Evolutionary conservation across 2,329 filamentous ascomycete species (phyloP), one percentile per base, ranked within the genome.

Genomic region (Ascochyta lentis): DNA sequence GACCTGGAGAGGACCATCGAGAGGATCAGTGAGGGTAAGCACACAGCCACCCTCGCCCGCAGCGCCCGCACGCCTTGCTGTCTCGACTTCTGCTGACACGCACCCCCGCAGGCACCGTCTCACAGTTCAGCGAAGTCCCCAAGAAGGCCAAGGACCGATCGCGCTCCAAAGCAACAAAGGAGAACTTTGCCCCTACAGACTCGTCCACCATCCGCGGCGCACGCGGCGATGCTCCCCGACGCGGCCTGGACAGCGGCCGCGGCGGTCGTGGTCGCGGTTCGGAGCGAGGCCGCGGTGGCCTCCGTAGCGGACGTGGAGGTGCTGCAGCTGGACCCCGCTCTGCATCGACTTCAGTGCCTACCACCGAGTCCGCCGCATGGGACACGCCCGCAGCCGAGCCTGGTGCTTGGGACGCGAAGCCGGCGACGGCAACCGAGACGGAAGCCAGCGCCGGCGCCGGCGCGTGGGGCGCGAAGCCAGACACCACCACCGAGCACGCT

Each of bases 121-220:
- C 90, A 63, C 90, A 92, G 80, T 95, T 92, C 86, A 88, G 88
- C 67, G 90, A 94, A 76, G 90, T 95, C 65, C 66, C 66, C 16
- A 89, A 89, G 66, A 84, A 86, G 71, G 89, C 89, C 81, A 93
- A 92, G 81, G 86, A 89, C 67, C 81, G 85, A 64, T 79, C 87
- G 68, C 87, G 88, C 77, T 83, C 88, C 65, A 94, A 93, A 84
- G 81, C 83, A 59, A 49, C 59, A 31, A 89, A 90, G 77, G 86
- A 90, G 50, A 76, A 83, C 52, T 66, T 78, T 50, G 77, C 81
- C 60, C 79, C 84, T 54, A 77, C 83, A 57, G 81, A 82, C 65
- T 57, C 59, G 4, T 58, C 67, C 23, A 60, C 65, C 31, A 27
- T 59, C 44, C 70, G 69, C 49, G 67, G 65, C 46, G 54, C 56